Conservation (phyloP, 345 rosid species). For the Populus alba region DNA sequence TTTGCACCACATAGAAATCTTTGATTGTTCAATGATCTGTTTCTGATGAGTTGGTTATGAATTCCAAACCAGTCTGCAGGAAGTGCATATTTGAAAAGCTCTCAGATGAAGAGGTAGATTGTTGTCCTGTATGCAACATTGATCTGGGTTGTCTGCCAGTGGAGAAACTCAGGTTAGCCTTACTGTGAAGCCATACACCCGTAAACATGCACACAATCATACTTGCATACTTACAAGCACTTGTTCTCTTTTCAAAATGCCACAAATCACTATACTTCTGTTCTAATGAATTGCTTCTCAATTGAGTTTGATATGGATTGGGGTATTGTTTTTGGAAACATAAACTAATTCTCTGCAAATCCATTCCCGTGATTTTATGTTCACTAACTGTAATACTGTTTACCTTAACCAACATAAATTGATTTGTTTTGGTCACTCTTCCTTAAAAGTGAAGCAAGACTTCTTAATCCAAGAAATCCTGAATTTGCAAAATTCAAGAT, state of each 20-base stretch:
- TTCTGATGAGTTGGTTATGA: slow-evolving; percentile 19
- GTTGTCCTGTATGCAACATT: slow-evolving; percentile 69
- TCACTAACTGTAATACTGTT: background rate
- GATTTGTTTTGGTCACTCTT: background rate
- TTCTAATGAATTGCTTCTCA: background rate
- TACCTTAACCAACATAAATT: background rate
- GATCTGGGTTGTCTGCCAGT: slow-evolving; percentile 64
- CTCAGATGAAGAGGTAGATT: slow-evolving; percentile 59
- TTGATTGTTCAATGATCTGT: background rate
- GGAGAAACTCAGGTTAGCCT: slow-evolving; percentile 61
- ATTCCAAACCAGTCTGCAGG: slow-evolving; percentile 58
- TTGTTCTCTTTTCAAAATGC: background rate
- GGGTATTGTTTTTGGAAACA: background rate
- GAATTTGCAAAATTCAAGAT: background rate
- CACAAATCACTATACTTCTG: background rate
- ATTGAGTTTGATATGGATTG: background rate
- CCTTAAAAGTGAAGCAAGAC: background rate
- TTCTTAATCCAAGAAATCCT: background rate
- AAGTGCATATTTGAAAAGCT: slow-evolving; percentile 68
- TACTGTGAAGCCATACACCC: background rate
- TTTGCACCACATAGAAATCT: background rate
- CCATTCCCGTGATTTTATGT: background rate
- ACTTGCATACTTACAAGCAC: background rate
- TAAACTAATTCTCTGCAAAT: background rate
- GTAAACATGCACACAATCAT: background rate